phyloP scores from a whole-genome alignment of 495 filamentous ascomycete species.

The Xylaria grammica region DNA sequence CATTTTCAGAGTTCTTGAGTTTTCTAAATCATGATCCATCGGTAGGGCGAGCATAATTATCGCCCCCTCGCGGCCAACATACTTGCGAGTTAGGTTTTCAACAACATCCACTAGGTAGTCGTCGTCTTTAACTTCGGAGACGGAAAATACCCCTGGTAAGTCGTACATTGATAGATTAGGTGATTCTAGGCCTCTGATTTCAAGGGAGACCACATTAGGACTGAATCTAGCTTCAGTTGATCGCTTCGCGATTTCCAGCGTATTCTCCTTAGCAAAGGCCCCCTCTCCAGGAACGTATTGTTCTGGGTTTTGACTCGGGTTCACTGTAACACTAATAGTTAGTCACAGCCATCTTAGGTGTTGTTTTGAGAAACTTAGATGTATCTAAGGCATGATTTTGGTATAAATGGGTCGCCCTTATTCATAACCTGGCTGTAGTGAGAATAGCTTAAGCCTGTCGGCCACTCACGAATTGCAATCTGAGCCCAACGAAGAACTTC shows the following conservation, averaged over 20 bases:
- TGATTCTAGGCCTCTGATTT: slow-evolving; percentile 68
- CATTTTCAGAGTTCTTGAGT: slow-evolving; percentile 65
- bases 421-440: too few relatives aligned
- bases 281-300: slow-evolving; percentile 53
- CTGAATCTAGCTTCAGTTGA: slow-evolving; percentile 64
- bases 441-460: too few relatives aligned
- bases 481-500: slow-evolving; percentile 67
- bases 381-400: too few relatives aligned
- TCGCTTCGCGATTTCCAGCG: slow-evolving; percentile 31
- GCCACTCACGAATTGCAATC: slow-evolving; percentile 64
- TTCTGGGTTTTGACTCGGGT: slow-evolving; percentile 50
- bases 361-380: too few relatives aligned
- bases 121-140: slow-evolving; percentile 58
- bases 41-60: slow-evolving; percentile 72
- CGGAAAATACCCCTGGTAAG: slow-evolving; percentile 74
- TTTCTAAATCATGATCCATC: slow-evolving; percentile 72
- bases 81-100: slow-evolving; percentile 66
- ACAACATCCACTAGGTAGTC: slow-evolving; percentile 66
- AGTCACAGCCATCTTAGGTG: too few relatives aligned
- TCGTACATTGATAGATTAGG: slow-evolving; percentile 76
- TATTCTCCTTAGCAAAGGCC: slow-evolving; percentile 21
- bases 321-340: too few relatives aligned
- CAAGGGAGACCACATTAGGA: slow-evolving; percentile 71
- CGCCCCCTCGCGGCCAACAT: slow-evolving; percentile 64
- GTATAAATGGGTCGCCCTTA: too few relatives aligned